These are phyloP conservation scores for Penicillium pancosmium DNA, from an alignment of 495 filamentous ascomycete genomes.

Conservation along the genomic window DNA sequence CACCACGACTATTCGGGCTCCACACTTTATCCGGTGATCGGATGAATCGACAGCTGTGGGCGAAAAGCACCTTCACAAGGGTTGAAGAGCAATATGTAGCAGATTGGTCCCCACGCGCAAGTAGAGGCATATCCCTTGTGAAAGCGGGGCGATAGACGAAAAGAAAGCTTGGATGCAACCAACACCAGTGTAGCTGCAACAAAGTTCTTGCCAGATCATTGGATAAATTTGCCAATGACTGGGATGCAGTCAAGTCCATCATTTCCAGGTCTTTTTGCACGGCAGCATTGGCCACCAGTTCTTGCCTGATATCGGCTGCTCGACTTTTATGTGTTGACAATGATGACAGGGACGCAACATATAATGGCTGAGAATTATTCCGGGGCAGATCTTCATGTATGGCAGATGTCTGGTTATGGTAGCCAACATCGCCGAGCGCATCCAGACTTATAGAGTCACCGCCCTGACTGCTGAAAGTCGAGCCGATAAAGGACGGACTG, in stretches of 20 bases:
- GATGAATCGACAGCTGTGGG: constrained; percentile 18
- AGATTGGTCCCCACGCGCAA: not conserved
- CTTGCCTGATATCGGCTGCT: constrained; percentile 4
- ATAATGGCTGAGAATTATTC: constrained; percentile 1
- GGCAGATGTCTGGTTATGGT: constrained; percentile 20
- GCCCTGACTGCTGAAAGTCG: constrained; percentile 10
- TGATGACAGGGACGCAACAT: not conserved
- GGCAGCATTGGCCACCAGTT: constrained; percentile 9
- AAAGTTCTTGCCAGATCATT: constrained; percentile 10
- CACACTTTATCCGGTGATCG: constrained; percentile 7
- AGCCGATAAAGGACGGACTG: constrained; percentile 1
- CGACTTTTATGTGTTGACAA: not conserved
- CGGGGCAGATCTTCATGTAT: constrained; percentile 13
- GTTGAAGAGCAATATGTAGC: constrained; percentile 16
- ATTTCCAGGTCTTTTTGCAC: constrained; percentile 6
- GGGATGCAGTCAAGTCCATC: constrained; percentile 5
- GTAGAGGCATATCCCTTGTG: constrained; percentile 16
- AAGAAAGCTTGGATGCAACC: constrained; percentile 30
- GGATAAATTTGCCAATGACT: constrained; percentile 9
- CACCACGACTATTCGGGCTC: not conserved
- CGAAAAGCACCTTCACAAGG: constrained; percentile 15
- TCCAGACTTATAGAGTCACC: constrained; percentile 15
- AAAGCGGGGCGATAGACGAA: constrained; percentile 33
- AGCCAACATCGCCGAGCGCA: constrained; percentile 14
- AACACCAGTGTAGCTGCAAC: constrained; percentile 28